Percentiles rank a stretch among this genome's conserved stretches.
Conservation (phyloP, 352 stramenopile species). For the Achlya hypogyna region DNA sequence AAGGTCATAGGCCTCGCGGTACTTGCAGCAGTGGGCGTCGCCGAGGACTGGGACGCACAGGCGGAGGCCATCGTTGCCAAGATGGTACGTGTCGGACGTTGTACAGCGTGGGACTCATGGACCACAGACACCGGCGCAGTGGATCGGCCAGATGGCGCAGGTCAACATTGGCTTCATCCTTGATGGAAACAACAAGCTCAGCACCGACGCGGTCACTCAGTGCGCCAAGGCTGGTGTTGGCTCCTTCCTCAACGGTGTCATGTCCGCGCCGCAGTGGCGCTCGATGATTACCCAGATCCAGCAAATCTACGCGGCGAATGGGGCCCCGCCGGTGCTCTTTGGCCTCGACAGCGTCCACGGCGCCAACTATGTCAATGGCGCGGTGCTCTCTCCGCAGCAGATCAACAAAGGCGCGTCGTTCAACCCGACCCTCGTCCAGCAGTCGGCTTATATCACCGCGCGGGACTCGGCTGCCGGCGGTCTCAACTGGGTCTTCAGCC, state of each 20-base stretch:
- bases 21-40: not conserved
- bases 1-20: not conserved
- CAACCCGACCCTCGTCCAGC: slow-evolving; percentile 53
- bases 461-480: slow-evolving; percentile 79
- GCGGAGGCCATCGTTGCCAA: slow-evolving; percentile 3
- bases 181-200: slow-evolving; percentile 30
- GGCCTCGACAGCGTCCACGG: slow-evolving; percentile 68
- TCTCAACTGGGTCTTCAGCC: slow-evolving; percentile 87
- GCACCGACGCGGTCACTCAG: slow-evolving; percentile 34
- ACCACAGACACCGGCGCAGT: slow-evolving; percentile 35
- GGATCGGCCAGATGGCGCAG: slow-evolving; percentile 79
- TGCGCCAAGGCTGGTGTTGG: slow-evolving; percentile 52
- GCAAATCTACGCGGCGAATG: slow-evolving; percentile 33
- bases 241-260: slow-evolving; percentile 56
- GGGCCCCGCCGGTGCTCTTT: slow-evolving; percentile 32
- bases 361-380: slow-evolving; percentile 51
- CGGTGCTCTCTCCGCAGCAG: slow-evolving; percentile 58
- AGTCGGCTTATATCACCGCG: slow-evolving; percentile 65
- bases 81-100: not conserved
- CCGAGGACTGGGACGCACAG: slow-evolving; percentile 4
- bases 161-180: slow-evolving; percentile 67
- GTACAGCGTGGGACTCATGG: not conserved
- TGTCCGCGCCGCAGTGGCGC: slow-evolving; percentile 39
- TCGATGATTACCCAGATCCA: slow-evolving; percentile 41
- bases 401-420: slow-evolving; percentile 73